Conservation (phyloP, 441 rosid species). For the Syzygium malaccense region DNA sequence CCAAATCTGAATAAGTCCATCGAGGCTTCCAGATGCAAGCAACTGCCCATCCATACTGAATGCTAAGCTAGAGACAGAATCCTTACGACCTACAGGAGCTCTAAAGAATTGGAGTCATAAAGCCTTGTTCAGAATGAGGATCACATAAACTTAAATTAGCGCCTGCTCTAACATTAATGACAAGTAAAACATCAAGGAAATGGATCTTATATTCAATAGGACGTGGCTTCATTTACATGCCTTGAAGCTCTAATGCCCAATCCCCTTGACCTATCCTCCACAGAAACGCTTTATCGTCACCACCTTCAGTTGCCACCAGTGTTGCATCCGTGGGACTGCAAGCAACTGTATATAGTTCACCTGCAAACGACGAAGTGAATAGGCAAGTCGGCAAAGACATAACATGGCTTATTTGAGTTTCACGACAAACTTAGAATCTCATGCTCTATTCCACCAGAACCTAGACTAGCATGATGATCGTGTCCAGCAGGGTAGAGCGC, state of each 20-base stretch:
- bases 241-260: conserved; percentile 67
- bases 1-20: conserved; percentile 67
- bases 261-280: conserved; percentile 74
- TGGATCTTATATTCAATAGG: background rate
- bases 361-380: conserved; percentile 8
- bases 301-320: conserved; percentile 80
- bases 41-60: conserved; percentile 63
- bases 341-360: conserved; percentile 62
- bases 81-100: conserved; percentile 44
- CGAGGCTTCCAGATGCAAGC: conserved; percentile 73
- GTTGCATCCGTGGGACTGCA: conserved; percentile 68
- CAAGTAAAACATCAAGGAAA: background rate
- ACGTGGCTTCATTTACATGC: conserved; percentile 9
- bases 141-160: background rate
- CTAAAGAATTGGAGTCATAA: background rate
- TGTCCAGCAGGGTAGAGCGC: background rate
- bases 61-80: conserved; percentile 62
- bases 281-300: conserved; percentile 72
- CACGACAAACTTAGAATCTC: background rate
- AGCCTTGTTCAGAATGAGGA: background rate
- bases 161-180: background rate
- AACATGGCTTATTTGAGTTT: background rate
- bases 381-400: background rate
- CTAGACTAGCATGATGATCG: background rate
- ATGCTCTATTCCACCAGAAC: background rate